phyloP scores from a whole-genome alignment of 2,329 filamentous ascomycete species.

The Aureobasidium sp. region DNA sequence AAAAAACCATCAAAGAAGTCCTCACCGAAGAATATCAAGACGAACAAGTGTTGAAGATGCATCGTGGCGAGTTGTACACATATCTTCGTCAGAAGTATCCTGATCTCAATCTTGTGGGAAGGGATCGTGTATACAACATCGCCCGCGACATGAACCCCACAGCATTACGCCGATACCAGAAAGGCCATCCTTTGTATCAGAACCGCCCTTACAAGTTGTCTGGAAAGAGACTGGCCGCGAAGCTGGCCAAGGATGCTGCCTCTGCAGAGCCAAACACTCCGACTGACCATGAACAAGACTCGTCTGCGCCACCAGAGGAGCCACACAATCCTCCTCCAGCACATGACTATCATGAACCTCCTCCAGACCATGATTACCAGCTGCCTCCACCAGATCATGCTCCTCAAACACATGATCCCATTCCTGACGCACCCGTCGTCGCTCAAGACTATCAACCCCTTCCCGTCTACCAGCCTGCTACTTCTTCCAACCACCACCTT shows the following conservation, averaged over 20 bases:
- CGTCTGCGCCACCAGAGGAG: too few relatives aligned
- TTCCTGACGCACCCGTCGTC: too few relatives aligned
- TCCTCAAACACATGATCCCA: neutral
- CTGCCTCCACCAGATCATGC: too few relatives aligned
- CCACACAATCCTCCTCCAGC: too few relatives aligned
- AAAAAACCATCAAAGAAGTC: neutral
- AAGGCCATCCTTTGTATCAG: neutral
- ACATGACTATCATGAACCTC: neutral
- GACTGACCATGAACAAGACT: neutral
- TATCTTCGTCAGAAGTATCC: conserved; percentile 3
- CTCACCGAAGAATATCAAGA: neutral
- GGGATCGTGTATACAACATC: neutral
- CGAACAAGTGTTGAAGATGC: neutral
- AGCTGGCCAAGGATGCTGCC: neutral
- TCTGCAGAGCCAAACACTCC: neutral
- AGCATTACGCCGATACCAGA: neutral
- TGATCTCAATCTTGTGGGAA: neutral
- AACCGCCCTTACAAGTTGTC: neutral
- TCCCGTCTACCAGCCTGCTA: neutral
- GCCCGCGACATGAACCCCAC: conserved; percentile 1
- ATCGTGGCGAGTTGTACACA: neutral
- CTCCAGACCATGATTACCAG: neutral
- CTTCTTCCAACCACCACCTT: neutral
- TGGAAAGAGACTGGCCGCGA: neutral
- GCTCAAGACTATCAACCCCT: neutral